Evolutionary conservation across 2,329 filamentous ascomycete species (phyloP).

Genomic region (Fusarium praegraminearum): DNA sequence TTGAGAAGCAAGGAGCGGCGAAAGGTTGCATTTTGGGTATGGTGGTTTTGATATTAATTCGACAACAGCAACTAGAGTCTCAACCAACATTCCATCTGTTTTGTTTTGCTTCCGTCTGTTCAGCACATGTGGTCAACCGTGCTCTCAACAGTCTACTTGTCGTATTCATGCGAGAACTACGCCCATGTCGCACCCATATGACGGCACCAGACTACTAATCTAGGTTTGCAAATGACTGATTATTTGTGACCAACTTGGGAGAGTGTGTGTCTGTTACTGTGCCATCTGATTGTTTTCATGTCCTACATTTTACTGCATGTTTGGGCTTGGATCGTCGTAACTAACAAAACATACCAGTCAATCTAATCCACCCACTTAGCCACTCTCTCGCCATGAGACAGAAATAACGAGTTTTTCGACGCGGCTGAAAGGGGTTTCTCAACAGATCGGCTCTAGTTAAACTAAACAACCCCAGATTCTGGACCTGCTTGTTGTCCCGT

Average conservation of each 20-base stretch:
- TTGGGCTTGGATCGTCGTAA: slow-evolving; percentile 8
- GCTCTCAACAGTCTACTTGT: slow-evolving; percentile 22
- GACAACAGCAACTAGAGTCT: background rate
- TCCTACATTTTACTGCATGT: slow-evolving; percentile 17
- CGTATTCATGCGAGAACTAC: slow-evolving; percentile 23
- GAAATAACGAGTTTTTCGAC: slow-evolving; percentile 10
- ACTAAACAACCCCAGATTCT: slow-evolving; percentile 25
- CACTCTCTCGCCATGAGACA: background rate
- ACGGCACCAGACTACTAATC: slow-evolving; percentile 9
- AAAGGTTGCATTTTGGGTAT: slow-evolving; percentile 33
- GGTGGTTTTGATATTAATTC: slow-evolving; percentile 7
- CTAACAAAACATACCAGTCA: slow-evolving; percentile 5
- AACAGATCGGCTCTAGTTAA: slow-evolving; percentile 25
- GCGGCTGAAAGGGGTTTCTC: slow-evolving; percentile 14
- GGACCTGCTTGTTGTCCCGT: slow-evolving; percentile 1
- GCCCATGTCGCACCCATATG: slow-evolving; percentile 28
- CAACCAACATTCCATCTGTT: slow-evolving; percentile 8
- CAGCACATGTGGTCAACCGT: slow-evolving; percentile 20
- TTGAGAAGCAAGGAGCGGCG: slow-evolving; percentile 22
- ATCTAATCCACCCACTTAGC: background rate
- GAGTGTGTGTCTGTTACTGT: slow-evolving; percentile 2
- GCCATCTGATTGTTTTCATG: slow-evolving; percentile 15
- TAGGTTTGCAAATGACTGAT: slow-evolving; percentile 9
- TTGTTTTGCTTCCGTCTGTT: background rate
- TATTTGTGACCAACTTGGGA: slow-evolving; percentile 5